phyloP scores from a whole-genome alignment of 345 rosid genomes.

The Passiflora organensis region DNA sequence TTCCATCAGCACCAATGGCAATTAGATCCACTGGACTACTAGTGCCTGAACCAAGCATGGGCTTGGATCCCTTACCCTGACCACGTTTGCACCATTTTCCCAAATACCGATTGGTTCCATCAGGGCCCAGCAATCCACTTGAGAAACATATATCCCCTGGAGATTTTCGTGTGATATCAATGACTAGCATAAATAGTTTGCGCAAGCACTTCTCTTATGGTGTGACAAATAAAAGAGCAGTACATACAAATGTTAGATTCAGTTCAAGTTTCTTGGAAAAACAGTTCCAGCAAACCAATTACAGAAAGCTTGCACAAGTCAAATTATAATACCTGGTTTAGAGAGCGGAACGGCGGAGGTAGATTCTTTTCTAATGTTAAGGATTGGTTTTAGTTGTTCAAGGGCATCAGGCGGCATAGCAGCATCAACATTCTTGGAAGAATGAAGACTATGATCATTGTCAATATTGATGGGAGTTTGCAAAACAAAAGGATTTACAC shows the following conservation, averaged over 20 bases:
- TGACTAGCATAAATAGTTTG: neutral
- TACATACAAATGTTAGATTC: neutral
- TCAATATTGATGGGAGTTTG: conserved; percentile 11
- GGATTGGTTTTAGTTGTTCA: conserved; percentile 20
- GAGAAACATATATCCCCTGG: conserved; percentile 59
- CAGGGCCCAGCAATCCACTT: conserved; percentile 67
- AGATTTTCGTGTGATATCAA: conserved; percentile 10
- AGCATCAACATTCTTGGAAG: conserved; percentile 30
- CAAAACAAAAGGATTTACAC: conserved; percentile 10
- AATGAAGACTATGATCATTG: conserved; percentile 13
- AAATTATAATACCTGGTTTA: conserved; percentile 44
- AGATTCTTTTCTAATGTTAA: conserved; percentile 53
- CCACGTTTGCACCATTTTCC: conserved; percentile 90
- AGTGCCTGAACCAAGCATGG: conserved; percentile 24
- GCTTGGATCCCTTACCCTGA: conserved; percentile 29
- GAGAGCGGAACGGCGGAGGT: conserved; percentile 23
- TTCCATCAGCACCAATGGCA: conserved; percentile 82
- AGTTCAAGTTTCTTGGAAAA: too few species aligned
- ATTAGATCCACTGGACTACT: conserved; percentile 48
- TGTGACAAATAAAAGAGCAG: neutral
- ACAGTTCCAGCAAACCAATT: neutral
- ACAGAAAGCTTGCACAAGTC: conserved; percentile 5
- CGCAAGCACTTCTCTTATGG: neutral
- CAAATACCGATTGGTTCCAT: conserved; percentile 56
- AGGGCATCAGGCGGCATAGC: conserved; percentile 19